Conservation (phyloP, 352 stramenopile species). For the Aphanomyces astaci region DNA sequence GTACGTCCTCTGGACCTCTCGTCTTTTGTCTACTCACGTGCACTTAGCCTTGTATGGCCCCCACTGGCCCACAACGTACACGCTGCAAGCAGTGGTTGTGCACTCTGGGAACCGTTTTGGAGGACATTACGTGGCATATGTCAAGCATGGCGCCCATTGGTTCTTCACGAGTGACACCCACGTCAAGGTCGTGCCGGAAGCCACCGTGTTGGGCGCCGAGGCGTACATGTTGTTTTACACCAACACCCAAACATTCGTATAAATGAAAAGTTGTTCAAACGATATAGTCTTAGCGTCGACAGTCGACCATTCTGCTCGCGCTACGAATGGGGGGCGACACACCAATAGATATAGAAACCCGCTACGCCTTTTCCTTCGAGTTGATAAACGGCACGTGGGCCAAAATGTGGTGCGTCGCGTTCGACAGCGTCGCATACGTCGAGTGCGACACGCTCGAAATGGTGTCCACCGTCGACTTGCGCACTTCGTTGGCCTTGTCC, state of each 20-base stretch:
- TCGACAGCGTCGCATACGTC: background rate
- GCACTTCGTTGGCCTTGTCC: slow-evolving; percentile 26
- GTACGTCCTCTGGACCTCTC: slow-evolving; percentile 8
- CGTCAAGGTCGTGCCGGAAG: slow-evolving; percentile 46
- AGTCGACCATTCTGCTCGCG: background rate
- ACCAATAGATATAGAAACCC: too few species aligned
- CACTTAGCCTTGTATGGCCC: slow-evolving; percentile 25
- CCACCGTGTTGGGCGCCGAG: slow-evolving; percentile 63
- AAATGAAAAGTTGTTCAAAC: slow-evolving; percentile 19
- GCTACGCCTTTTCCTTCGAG: slow-evolving; percentile 19
- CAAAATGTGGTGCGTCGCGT: slow-evolving; percentile 12
- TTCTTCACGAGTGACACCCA: slow-evolving; percentile 67
- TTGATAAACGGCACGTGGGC: slow-evolving; percentile 22
- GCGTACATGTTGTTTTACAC: slow-evolving; percentile 80
- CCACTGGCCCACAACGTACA: slow-evolving; percentile 34
- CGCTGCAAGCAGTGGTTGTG: slow-evolving; percentile 61
- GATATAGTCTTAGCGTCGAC: background rate
- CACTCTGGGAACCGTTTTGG: slow-evolving; percentile 64
- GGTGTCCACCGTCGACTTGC: slow-evolving; percentile 1
- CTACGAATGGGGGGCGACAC: background rate
- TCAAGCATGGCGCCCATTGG: slow-evolving; percentile 51
- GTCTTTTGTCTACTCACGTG: background rate
- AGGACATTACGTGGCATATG: slow-evolving; percentile 64
- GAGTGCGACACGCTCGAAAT: slow-evolving; percentile 26
- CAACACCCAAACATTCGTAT: background rate